These are phyloP conservation scores for Thalassiosira mediterranea DNA, from an alignment of 352 stramenopile genomes.

Conservation along the genomic window DNA sequence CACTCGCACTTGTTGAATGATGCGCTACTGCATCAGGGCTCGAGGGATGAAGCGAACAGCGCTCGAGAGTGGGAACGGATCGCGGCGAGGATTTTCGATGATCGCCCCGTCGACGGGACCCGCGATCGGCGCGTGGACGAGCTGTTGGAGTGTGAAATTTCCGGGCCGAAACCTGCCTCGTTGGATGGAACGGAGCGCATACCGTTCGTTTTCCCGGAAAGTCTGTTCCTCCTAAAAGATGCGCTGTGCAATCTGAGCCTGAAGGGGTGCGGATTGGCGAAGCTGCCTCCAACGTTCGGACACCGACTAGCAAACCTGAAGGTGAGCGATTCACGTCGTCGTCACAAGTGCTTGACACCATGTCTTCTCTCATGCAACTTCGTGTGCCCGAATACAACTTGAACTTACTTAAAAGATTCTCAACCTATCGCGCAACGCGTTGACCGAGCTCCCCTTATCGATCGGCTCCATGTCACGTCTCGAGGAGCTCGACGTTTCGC, in stretches of 20 bases:
- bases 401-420: slow-evolving; percentile 34
- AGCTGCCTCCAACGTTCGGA: slow-evolving; percentile 38
- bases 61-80: slow-evolving; percentile 18
- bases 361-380: too few species aligned
- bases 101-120: background rate
- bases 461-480: slow-evolving; percentile 32
- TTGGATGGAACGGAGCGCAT: slow-evolving; percentile 3
- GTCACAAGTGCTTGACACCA: background rate
- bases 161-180: background rate
- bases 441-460: slow-evolving; percentile 23
- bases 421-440: slow-evolving; percentile 38
- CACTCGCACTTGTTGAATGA: slow-evolving; percentile 1
- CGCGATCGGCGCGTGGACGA: background rate
- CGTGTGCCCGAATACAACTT: too few species aligned
- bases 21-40: background rate
- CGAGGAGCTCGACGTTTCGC: slow-evolving; percentile 36
- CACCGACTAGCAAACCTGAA: slow-evolving; percentile 27
- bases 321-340: slow-evolving; percentile 22
- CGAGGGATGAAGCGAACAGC: background rate
- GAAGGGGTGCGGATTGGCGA: slow-evolving; percentile 15
- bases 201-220: slow-evolving; percentile 28
- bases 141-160: background rate
- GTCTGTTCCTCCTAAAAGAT: slow-evolving; percentile 31
- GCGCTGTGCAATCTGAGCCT: slow-evolving; percentile 18
- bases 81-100: slow-evolving; percentile 1